A percentile compares a stretch with the other conserved stretches of the same genome.
Evolutionary conservation across 2,329 filamentous ascomycete genomes (phyloP).

Genomic region (Pseudogymnoascus sp.): DNA sequence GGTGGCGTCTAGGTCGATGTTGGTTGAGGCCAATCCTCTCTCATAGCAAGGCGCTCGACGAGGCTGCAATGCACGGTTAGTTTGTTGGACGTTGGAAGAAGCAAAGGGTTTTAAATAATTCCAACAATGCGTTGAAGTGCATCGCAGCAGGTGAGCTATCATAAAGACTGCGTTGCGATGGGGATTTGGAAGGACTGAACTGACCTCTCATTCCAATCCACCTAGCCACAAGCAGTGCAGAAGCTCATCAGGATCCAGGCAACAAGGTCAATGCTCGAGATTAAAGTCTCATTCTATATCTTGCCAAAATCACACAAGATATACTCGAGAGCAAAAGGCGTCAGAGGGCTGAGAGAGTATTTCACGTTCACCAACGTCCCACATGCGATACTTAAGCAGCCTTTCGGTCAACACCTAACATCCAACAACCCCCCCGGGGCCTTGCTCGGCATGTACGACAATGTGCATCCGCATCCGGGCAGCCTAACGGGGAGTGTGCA

Average conservation of each 20-base stretch:
- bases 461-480: conserved; percentile 2
- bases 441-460: conserved; percentile 4
- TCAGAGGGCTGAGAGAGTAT: not conserved
- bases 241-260: conserved; percentile 1
- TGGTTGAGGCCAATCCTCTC: not conserved
- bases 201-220: conserved; percentile 3
- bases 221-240: conserved; percentile 5
- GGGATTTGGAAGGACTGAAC: not conserved
- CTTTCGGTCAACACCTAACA: not conserved
- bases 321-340: not conserved
- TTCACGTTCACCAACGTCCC: not conserved
- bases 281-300: not conserved
- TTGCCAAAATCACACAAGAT: not conserved
- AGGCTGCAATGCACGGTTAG: not conserved
- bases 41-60: not conserved
- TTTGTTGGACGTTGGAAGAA: not conserved
- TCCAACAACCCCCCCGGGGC: not conserved
- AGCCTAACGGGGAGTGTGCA: conserved; percentile 6
- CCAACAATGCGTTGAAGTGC: not conserved
- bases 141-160: not conserved
- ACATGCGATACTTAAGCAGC: conserved; percentile 6
- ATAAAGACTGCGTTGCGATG: not conserved
- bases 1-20: not conserved
- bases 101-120: not conserved
- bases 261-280: not conserved